Percentiles rank a stretch among this genome's conserved stretches.
Evolutionary conservation across 495 filamentous ascomycete species (phyloP).

Genomic region (Hypoxylon trugodes): DNA sequence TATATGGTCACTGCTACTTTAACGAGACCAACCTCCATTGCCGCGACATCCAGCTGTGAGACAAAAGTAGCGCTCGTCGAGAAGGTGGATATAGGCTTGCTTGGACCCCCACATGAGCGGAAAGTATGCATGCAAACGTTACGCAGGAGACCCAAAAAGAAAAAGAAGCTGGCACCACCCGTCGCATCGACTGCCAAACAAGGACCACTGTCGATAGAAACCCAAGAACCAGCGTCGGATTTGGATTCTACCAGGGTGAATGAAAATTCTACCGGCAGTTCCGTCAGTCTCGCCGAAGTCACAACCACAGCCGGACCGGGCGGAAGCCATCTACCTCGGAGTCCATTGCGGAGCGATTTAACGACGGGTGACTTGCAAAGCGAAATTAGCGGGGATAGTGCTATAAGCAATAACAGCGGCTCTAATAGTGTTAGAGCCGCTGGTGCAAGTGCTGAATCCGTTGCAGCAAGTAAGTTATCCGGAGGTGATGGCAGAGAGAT

Average conservation of each 20-base stretch:
- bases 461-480: slow-evolving; percentile 38
- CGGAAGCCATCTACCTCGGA: slow-evolving; percentile 38
- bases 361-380: slow-evolving; percentile 55
- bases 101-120: slow-evolving; percentile 67
- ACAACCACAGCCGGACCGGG: slow-evolving; percentile 17
- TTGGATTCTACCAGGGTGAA: slow-evolving; percentile 49
- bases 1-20: slow-evolving; percentile 90
- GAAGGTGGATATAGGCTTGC: slow-evolving; percentile 65
- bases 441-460: slow-evolving; percentile 46
- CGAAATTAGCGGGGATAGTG: slow-evolving; percentile 57
- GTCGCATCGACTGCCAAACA: slow-evolving; percentile 30
- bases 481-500: slow-evolving; percentile 70
- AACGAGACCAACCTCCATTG: slow-evolving; percentile 87
- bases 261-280: slow-evolving; percentile 55
- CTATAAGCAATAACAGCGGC: slow-evolving; percentile 51
- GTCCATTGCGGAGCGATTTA: slow-evolving; percentile 37
- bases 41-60: slow-evolving; percentile 79
- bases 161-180: slow-evolving; percentile 44
- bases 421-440: slow-evolving; percentile 46
- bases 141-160: slow-evolving; percentile 65
- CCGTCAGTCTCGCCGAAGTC: slow-evolving; percentile 49
- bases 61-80: slow-evolving; percentile 81
- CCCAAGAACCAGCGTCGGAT: slow-evolving; percentile 46
- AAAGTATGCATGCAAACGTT: slow-evolving; percentile 83
- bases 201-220: slow-evolving; percentile 38